Base-by-base conservation (phyloP, 73 alveolate species). In the Urostyla sp. region DNA sequence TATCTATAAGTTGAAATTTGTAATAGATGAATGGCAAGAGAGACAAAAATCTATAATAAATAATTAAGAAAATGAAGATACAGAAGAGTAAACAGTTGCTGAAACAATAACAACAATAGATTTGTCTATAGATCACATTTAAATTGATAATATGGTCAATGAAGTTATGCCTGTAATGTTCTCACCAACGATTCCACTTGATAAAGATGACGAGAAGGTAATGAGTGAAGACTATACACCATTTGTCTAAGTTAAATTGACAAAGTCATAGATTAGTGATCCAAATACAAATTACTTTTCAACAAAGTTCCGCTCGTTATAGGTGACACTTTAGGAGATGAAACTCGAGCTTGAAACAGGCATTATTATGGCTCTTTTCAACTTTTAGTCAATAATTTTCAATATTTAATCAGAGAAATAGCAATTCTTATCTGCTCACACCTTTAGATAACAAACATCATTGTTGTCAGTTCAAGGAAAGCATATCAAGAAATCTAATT, bases 291-390 rank as follows among this genome's bases (percentile, higher is more conserved):
- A 27, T 48, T 44, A 0, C 73, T 58, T 0, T 24, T 35, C 13
- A 54, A 61, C n/a, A 50, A 69, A 73, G 43, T 74, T 23, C 28
- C 27, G 67, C 45, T 51, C 53, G 23, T 44, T 67, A 13, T 52
- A 56, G 36, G 37, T 83, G 18, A 30, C 35, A 67, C 36, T 67
- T 7, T 63, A 83, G 31, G 92, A 84, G 57, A 59, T 82, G 87
- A 58, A 75, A 37, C 38, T 84, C 8, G 72, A 88, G 18, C 31
- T 84, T 0, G 87, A 88, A 28, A 72, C 90, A 3, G 88, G 92
- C 32, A 26, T 77, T 26, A 44, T 72, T 0, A 73, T 43, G 20
- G 63, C 54, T 3, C 38, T 83, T 4, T 21, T 83, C 32, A 83
- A 73, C 15, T 72, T 72, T 32, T 18, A 38, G 0, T 16, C 13